Conservation (phyloP, 2,329 filamentous ascomycete genomes). For the Arthrocladium fulminans region DNA sequence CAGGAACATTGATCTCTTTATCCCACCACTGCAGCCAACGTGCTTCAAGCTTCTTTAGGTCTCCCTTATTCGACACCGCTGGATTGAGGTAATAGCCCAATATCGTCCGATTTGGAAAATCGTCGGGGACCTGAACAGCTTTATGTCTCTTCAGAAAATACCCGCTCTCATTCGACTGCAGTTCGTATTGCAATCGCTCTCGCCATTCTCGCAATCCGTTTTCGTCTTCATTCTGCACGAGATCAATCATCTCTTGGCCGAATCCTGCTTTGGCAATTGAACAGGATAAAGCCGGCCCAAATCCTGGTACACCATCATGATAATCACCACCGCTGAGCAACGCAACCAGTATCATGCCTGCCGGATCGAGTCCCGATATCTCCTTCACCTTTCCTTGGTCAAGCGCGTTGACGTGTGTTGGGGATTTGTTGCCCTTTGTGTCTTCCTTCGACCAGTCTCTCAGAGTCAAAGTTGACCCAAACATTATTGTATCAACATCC, state of each 20-base stretch:
- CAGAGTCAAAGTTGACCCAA: constrained; percentile 71
- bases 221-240: constrained; percentile 24
- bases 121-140: constrained; percentile 63
- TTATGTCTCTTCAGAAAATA: constrained; percentile 71
- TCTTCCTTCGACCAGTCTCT: constrained; percentile 75
- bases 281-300: constrained; percentile 78
- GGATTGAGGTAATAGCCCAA: constrained; percentile 83
- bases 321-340: constrained; percentile 96
- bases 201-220: constrained; percentile 51
- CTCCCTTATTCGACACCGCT: constrained; percentile 58
- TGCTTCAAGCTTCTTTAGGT: constrained; percentile 45
- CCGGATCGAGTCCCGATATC: constrained; percentile 60
- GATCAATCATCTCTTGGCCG: constrained; percentile 44
- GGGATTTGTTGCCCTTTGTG: constrained; percentile 52
- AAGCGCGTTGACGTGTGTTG: constrained; percentile 82
- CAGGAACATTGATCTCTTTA: constrained; percentile 52
- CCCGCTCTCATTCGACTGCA: constrained; percentile 73
- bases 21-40: constrained; percentile 45
- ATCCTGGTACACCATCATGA: constrained; percentile 74
- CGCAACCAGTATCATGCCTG: constrained; percentile 89
- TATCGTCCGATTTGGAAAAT: constrained; percentile 71
- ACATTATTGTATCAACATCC: constrained; percentile 97
- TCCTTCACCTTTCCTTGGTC: constrained; percentile 51
- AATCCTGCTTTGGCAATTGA: constrained; percentile 86
- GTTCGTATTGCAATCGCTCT: constrained; percentile 60